Percentiles rank a stretch among this genome's conserved stretches.
These are phyloP conservation scores for Rhododendron griersonianum DNA, from an alignment of 148 eudicot genomes.

Conservation along the genomic window DNA sequence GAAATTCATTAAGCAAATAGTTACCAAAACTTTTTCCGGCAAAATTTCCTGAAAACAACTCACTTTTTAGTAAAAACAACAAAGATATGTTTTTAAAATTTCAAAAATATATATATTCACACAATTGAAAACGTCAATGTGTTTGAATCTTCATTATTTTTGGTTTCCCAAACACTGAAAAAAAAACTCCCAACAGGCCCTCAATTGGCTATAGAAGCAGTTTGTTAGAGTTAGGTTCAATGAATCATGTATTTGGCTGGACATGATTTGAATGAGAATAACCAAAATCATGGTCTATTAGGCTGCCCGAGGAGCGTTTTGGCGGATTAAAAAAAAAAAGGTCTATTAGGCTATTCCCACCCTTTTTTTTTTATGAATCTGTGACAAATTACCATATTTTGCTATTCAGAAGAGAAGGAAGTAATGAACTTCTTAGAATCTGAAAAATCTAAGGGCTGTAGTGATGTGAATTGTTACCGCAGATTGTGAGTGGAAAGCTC, in stretches of 20 bases:
- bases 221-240: not conserved
- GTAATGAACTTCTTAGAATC: not conserved
- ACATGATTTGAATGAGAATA: not conserved
- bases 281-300: not conserved
- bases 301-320: not conserved
- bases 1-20: not conserved
- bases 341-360: not conserved
- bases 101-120: not conserved
- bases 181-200: not conserved
- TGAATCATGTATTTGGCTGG: not conserved
- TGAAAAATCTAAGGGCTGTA: not conserved
- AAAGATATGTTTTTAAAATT: not conserved
- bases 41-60: not conserved
- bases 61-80: not conserved
- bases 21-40: not conserved
- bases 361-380: not conserved
- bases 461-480: slow-evolving; percentile 11
- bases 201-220: too few species aligned
- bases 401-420: not conserved
- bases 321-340: not conserved
- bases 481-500: slow-evolving; percentile 95
- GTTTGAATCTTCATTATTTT: not conserved
- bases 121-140: not conserved
- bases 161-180: not conserved
- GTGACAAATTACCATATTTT: not conserved